Conservation (phyloP, 2,329 filamentous ascomycete genomes). For the Fusarium vanettenii region DNA sequence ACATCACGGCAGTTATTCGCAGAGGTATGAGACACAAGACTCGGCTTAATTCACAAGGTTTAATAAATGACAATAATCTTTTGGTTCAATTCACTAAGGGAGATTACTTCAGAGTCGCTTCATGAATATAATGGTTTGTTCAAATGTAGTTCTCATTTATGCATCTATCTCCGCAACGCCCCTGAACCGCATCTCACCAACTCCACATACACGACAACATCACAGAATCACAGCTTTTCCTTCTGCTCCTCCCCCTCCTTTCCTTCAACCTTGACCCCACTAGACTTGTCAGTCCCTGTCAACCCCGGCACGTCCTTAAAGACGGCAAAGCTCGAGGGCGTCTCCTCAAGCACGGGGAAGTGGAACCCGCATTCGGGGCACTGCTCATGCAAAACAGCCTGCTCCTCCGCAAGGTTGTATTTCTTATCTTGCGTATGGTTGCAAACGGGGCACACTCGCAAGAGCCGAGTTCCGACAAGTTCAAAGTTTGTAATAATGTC, state of each 20-base stretch:
- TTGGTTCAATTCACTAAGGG: not conserved
- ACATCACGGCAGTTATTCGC: not conserved
- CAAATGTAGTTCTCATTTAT: not conserved
- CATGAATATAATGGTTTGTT: not conserved
- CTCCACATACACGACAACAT: conserved; percentile 6
- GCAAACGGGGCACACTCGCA: conserved; percentile 28
- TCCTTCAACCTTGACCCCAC: not conserved
- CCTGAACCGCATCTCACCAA: not conserved
- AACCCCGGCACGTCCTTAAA: conserved; percentile 16
- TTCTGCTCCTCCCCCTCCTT: not conserved
- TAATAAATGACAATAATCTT: not conserved
- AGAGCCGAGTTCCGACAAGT: conserved; percentile 21
- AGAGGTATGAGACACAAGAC: not conserved
- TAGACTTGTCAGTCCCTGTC: not conserved
- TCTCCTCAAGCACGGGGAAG: conserved; percentile 30
- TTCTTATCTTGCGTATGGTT: conserved; percentile 29
- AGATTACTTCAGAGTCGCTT: not conserved
- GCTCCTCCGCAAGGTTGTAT: conserved; percentile 31
- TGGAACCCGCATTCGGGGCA: conserved; percentile 32
- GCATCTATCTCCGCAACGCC: not conserved
- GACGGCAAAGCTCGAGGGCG: conserved; percentile 25
- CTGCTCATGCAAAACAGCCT: conserved; percentile 24
- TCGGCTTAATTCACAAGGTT: not conserved
- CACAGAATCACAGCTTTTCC: not conserved
- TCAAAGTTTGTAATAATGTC: conserved; percentile 36